Conservation (phyloP, 2,329 filamentous ascomycete species). For the Ceratocystis variospora region DNA sequence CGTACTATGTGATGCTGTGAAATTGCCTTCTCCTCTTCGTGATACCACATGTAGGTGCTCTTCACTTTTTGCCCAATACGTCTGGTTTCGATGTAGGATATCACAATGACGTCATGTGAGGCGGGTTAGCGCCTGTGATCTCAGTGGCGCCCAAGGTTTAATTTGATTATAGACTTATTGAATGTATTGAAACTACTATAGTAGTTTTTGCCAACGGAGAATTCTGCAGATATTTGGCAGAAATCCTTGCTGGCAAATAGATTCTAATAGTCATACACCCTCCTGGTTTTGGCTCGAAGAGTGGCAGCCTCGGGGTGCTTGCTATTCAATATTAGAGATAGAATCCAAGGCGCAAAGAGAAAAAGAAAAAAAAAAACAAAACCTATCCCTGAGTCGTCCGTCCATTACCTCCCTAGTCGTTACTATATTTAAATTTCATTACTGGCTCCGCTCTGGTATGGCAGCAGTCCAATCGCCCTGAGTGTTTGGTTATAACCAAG, state of each 20-base stretch:
- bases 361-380: not conserved
- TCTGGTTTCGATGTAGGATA: not conserved
- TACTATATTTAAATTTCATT: constrained; percentile 13
- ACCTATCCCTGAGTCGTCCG: not conserved
- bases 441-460: not conserved
- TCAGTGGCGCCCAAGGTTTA: too few relatives aligned
- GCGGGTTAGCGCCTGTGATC: too few relatives aligned
- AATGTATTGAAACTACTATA: not conserved
- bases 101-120: not conserved
- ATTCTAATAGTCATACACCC: not conserved
- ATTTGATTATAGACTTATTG: not conserved
- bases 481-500: constrained; percentile 11
- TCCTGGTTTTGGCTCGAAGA: too few relatives aligned
- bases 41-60: too few relatives aligned
- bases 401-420: constrained; percentile 15
- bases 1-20: too few relatives aligned
- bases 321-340: not conserved
- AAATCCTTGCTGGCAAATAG: not conserved
- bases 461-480: not conserved
- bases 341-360: not conserved
- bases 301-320: too few relatives aligned
- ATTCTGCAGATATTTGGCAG: not conserved
- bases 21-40: too few relatives aligned
- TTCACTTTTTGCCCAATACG: too few relatives aligned
- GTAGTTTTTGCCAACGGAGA: not conserved